Evolutionary conservation across 2,329 filamentous ascomycete species (phyloP).

Genomic region (Hawksworthiomyces lignivorus): DNA sequence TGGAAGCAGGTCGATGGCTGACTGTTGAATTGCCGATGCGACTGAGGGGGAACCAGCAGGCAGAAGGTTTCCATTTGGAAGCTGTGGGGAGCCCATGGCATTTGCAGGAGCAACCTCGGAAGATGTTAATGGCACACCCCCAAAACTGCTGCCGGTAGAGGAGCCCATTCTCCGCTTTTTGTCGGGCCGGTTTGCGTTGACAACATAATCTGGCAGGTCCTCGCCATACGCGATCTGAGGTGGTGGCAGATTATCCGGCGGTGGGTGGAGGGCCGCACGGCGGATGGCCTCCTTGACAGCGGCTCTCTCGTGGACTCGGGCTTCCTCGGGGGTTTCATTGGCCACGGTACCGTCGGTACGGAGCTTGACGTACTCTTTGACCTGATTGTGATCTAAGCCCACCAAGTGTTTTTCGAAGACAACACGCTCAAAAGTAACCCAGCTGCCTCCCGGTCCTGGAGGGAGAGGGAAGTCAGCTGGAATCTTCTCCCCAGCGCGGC

Average conservation of each 20-base stretch:
- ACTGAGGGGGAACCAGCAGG: conserved; percentile 11
- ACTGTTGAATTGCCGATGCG: conserved; percentile 13
- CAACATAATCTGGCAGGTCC: conserved; percentile 37
- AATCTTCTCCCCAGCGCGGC: conserved; percentile 39
- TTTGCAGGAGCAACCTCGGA: background rate
- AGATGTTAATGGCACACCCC: conserved; percentile 1
- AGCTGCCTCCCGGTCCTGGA: conserved; percentile 53
- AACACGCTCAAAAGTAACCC: conserved; percentile 56
- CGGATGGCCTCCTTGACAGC: conserved; percentile 41
- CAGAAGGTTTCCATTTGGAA: conserved; percentile 1
- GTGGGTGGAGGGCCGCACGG: conserved; percentile 35
- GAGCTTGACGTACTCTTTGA: conserved; percentile 57
- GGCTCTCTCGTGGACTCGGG: conserved; percentile 28
- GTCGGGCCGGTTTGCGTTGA: conserved; percentile 24
- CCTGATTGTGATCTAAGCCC: conserved; percentile 45
- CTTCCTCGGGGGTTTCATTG: conserved; percentile 31
- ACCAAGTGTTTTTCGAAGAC: conserved; percentile 51
- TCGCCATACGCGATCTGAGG: conserved; percentile 44
- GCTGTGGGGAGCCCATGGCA: background rate
- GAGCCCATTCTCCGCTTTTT: conserved; percentile 39
- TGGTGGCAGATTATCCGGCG: conserved; percentile 33
- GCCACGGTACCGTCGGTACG: conserved; percentile 29
- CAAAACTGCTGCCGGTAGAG: background rate
- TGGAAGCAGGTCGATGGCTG: conserved; percentile 33
- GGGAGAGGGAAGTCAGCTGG: conserved; percentile 41